A percentile compares a stretch with the other conserved stretches of the same genome.
phyloP scores from a whole-genome alignment of 2,329 filamentous ascomycete species.

The Zymoseptoria passerinii region DNA sequence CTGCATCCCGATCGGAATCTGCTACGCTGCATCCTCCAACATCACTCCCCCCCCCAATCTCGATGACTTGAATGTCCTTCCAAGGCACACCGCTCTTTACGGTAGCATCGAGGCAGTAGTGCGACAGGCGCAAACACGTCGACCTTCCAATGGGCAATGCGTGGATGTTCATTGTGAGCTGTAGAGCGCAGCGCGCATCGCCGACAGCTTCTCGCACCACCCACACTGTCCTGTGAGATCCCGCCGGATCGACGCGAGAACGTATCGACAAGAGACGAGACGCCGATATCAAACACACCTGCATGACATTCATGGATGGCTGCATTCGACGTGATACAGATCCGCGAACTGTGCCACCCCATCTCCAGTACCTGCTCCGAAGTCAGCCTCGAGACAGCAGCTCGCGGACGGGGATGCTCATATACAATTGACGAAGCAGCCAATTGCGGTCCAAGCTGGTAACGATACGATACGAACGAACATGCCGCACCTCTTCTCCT shows the following conservation, averaged over 20 bases:
- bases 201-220: not conserved
- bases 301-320: constrained; percentile 5
- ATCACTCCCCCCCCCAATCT: not conserved
- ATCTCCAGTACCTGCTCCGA: not conserved
- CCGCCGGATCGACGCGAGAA: not conserved
- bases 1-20: not conserved
- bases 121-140: not conserved
- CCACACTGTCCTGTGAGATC: not conserved
- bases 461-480: constrained; percentile 8
- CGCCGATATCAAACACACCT: not conserved
- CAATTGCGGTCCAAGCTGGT: not conserved
- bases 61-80: not conserved
- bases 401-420: not conserved
- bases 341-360: constrained; percentile 1
- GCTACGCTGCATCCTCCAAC: not conserved
- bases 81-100: not conserved
- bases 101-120: not conserved
- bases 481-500: constrained; percentile 28
- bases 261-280: not conserved
- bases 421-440: not conserved
- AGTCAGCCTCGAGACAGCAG: not conserved
- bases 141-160: not conserved
- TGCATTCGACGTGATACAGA: constrained; percentile 1
- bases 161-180: not conserved
- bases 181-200: not conserved